Evolutionary conservation across 768 basidiomycete species (phyloP), one percentile per base, ranked within the genome.

Genomic region (Tricholoma sp.): DNA sequence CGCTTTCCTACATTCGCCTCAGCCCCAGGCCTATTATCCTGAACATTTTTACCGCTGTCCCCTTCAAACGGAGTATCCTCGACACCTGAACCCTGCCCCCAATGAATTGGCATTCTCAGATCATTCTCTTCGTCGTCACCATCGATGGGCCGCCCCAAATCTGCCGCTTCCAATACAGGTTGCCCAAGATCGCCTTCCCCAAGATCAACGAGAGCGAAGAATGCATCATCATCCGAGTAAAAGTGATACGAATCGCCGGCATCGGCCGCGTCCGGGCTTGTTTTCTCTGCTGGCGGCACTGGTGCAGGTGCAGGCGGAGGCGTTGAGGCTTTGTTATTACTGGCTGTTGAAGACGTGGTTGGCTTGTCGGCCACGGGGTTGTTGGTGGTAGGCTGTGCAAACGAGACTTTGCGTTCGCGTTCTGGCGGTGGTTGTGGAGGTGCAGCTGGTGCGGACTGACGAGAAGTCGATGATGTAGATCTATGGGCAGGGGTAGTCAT

Each of bases 171-270:
- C 37, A 73, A 73, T 32, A 82, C 69, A 21, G 75, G 71, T 31
- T 69, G 69, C 5, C 77, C 79, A 0, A 79, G 61, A 58, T 80
- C 79, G 35, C 72, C 73, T 18, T 79, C 79, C 1, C 74, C 77
- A 11, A 83, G 67, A 57, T 84, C 83, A 21, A 84, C 75, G 9
- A 75, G 69, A 18, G 86, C 85, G 34, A 85, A 72, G 62, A 88
- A 79, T 1, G 77, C 83, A 54, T 84, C 87, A 54, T 89, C 88
- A 39, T 91, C 85, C 0, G 85, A 86, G 56, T 75, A 73, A 60
- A 83, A 79, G 10, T 74, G 73, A 59, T 79, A 84, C 0, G 76
- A 78, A 3, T 77, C 77, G 35, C 74, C 70, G 10, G 54, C 57
- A 22, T 63, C 63, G 34, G 58, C 50, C 24, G 54, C 49, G n/a